Evolutionary conservation across 2,329 filamentous ascomycete genomes (phyloP).

Genomic region (Microcyclosporella mali): DNA sequence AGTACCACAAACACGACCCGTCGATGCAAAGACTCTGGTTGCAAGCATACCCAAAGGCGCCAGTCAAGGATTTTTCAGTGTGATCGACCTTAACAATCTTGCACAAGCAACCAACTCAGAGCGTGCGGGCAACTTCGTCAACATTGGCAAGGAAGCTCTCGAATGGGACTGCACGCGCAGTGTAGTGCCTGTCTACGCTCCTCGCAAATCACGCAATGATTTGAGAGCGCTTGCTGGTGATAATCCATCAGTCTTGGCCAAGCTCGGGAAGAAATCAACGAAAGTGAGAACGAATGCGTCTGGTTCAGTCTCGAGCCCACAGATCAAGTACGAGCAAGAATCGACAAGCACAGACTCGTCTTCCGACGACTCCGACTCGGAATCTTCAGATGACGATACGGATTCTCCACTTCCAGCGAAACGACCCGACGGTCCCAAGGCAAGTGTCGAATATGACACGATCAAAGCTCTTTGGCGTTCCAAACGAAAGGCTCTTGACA

Average conservation of each 20-base stretch:
- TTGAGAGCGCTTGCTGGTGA: conserved; percentile 38
- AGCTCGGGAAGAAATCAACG: conserved; percentile 32
- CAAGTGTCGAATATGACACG: conserved; percentile 52
- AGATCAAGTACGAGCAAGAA: conserved; percentile 31
- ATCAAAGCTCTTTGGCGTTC: conserved; percentile 57
- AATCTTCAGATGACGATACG: conserved; percentile 49
- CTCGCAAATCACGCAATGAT: conserved; percentile 43
- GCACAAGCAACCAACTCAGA: conserved; percentile 40
- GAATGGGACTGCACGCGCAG: conserved; percentile 42
- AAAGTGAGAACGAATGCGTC: conserved; percentile 25
- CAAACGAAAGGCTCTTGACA: conserved; percentile 44
- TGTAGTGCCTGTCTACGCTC: conserved; percentile 38
- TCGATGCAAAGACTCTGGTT: conserved; percentile 24
- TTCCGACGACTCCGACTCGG: conserved; percentile 44
- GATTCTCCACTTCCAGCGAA: conserved; percentile 49
- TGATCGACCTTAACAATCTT: conserved; percentile 38
- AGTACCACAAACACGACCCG: conserved; percentile 9
- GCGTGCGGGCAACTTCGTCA: conserved; percentile 40
- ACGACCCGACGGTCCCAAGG: conserved; percentile 47
- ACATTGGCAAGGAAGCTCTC: conserved; percentile 37
- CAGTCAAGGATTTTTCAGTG: conserved; percentile 34
- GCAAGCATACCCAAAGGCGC: conserved; percentile 25
- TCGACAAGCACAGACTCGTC: conserved; percentile 44
- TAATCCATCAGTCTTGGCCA: conserved; percentile 34
- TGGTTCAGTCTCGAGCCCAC: conserved; percentile 34